phyloP scores from a whole-genome alignment of 2,329 filamentous ascomycete genomes.

The Nigrograna mackinnonii region DNA sequence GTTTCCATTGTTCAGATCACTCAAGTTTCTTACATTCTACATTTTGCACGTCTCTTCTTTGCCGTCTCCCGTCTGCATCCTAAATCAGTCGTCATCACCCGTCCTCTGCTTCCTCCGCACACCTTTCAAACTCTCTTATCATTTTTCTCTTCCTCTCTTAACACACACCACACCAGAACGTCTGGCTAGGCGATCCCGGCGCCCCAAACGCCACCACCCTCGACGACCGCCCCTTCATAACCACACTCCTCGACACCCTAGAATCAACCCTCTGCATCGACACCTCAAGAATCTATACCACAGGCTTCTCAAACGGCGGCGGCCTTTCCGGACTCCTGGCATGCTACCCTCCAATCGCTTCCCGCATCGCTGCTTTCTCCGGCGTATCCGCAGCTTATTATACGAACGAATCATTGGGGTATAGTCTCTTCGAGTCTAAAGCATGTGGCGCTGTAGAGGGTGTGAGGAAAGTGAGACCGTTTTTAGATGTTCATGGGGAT shows the following conservation, averaged over 20 bases:
- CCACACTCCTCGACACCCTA: slow-evolving; percentile 44
- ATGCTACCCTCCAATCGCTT: slow-evolving; percentile 45
- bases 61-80: neutral
- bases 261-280: slow-evolving; percentile 49
- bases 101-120: neutral
- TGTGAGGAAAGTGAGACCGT: slow-evolving; percentile 15
- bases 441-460: slow-evolving; percentile 11
- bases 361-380: slow-evolving; percentile 52
- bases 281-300: slow-evolving; percentile 45
- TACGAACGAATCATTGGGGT: slow-evolving; percentile 13
- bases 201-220: slow-evolving; percentile 30
- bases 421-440: slow-evolving; percentile 18
- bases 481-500: slow-evolving; percentile 22
- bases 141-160: too few relatives aligned
- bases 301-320: slow-evolving; percentile 58
- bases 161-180: too few relatives aligned
- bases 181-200: slow-evolving; percentile 47
- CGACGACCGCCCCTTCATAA: slow-evolving; percentile 49
- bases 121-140: too few relatives aligned
- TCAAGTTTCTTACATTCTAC: neutral
- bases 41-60: neutral
- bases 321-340: slow-evolving; percentile 53
- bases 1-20: too few relatives aligned
- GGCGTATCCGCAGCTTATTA: slow-evolving; percentile 51
- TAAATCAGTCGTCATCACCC: neutral